These are phyloP conservation scores for Fusarium bulbicola DNA, from an alignment of 2,329 filamentous ascomycete genomes.

Conservation along the genomic window DNA sequence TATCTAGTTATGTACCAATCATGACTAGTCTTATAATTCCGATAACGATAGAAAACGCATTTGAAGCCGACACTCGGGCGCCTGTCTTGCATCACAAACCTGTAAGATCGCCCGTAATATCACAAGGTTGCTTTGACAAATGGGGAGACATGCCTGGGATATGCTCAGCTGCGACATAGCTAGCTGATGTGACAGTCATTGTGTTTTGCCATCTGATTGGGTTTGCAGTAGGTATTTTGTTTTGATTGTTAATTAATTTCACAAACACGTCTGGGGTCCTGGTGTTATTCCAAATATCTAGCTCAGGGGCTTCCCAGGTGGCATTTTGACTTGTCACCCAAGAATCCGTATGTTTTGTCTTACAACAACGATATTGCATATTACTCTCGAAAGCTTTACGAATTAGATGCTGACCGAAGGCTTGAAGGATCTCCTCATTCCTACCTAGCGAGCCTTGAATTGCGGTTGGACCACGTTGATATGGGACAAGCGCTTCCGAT, in stretches of 20 bases:
- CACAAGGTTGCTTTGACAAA: conserved; percentile 28
- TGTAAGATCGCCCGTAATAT: conserved; percentile 21
- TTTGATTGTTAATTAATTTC: conserved; percentile 3
- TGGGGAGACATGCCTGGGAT: conserved; percentile 22
- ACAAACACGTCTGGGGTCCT: background rate
- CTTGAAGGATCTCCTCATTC: conserved; percentile 28
- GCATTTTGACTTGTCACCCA: background rate
- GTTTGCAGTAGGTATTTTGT: background rate
- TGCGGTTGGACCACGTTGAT: conserved; percentile 40
- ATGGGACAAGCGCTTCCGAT: conserved; percentile 27
- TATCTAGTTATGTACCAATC: too few relatives aligned
- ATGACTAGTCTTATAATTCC: background rate
- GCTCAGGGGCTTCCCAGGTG: background rate
- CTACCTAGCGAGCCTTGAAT: conserved; percentile 13
- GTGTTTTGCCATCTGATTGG: conserved; percentile 19
- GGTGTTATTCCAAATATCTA: background rate
- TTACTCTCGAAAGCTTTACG: background rate
- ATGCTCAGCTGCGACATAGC: conserved; percentile 19
- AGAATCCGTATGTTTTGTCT: background rate
- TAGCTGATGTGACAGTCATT: conserved; percentile 19
- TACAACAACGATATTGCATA: background rate
- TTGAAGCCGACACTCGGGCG: conserved; percentile 18
- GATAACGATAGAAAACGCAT: background rate
- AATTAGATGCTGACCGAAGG: background rate
- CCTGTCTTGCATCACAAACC: conserved; percentile 19